These are phyloP conservation scores for Hypoxylon fragiforme DNA, from an alignment of 495 filamentous ascomycete species.

Conservation along the genomic window DNA sequence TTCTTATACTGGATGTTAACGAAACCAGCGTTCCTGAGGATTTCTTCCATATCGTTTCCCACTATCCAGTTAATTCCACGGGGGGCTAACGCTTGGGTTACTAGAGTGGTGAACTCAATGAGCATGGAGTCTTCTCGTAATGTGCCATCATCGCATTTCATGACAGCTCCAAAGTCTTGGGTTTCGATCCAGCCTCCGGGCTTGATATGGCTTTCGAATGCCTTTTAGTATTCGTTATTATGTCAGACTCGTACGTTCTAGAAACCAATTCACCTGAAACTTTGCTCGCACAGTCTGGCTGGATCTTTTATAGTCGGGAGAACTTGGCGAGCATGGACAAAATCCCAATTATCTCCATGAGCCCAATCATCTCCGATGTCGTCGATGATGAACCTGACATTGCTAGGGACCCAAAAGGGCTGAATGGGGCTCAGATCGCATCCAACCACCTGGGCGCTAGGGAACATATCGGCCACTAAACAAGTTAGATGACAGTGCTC, in stretches of 20 bases:
- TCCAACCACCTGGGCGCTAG: conserved; percentile 44
- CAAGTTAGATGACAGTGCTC: conserved; percentile 15
- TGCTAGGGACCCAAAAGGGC: conserved; percentile 45
- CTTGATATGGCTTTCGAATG: conserved; percentile 31
- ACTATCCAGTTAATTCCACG: conserved; percentile 49
- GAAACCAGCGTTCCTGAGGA: conserved; percentile 58
- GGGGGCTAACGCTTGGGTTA: conserved; percentile 35
- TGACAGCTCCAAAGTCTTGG: conserved; percentile 46
- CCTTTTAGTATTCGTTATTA: not conserved
- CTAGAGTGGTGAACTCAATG: conserved; percentile 28
- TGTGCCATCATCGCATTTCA: conserved; percentile 45
- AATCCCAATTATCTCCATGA: conserved; percentile 37
- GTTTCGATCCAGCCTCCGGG: conserved; percentile 48
- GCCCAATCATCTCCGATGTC: conserved; percentile 51
- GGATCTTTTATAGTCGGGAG: conserved; percentile 52
- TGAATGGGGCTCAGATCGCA: conserved; percentile 52
- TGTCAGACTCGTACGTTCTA: not conserved
- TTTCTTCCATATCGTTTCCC: conserved; percentile 50
- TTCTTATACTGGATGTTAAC: conserved; percentile 56
- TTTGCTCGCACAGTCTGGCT: conserved; percentile 38
- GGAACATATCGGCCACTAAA: conserved; percentile 54
- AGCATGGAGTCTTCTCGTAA: conserved; percentile 42
- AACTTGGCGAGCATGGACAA: conserved; percentile 48
- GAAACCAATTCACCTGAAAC: conserved; percentile 29
- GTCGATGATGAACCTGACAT: conserved; percentile 53